Percentiles rank a stretch among this genome's conserved stretches.
Evolutionary conservation across 202 grass and related monocot species (phyloP).

Genomic region (Bolboschoenoplectus hybrid): DNA sequence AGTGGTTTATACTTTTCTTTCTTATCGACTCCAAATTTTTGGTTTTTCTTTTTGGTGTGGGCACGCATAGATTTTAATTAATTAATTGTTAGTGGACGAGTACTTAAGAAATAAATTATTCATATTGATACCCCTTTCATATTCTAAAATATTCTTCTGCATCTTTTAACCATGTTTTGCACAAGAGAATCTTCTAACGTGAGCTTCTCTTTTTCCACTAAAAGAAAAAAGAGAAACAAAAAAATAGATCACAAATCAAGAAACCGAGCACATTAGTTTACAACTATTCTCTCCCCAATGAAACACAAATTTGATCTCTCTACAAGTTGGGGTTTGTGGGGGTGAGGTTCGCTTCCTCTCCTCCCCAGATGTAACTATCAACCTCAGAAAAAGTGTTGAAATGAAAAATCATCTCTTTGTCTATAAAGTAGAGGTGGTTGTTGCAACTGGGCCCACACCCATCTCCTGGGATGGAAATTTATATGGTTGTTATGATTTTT

Average conservation of each 20-base stretch:
- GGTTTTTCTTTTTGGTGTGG: neutral
- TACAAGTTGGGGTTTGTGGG: neutral
- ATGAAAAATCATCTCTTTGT: neutral
- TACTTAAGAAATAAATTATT: neutral
- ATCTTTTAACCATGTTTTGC: neutral
- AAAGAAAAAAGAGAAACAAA: neutral
- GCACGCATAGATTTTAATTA: neutral
- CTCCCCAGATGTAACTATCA: conserved; percentile 32
- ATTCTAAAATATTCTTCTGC: neutral
- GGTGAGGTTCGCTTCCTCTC: neutral
- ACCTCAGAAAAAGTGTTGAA: neutral
- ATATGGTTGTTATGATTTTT: no score
- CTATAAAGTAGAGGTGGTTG: conserved; percentile 13
- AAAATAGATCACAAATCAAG: neutral
- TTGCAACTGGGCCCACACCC: neutral
- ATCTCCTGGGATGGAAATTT: neutral
- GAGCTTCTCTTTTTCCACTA: neutral
- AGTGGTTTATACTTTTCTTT: neutral
- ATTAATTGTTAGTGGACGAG: neutral
- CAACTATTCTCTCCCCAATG: neutral
- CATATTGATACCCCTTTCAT: neutral
- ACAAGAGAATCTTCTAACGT: neutral
- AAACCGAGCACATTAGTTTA: neutral
- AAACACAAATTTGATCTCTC: neutral
- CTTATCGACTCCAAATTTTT: neutral